Percentiles rank a stretch among this genome's conserved stretches.
Conservation (phyloP, 2,329 filamentous ascomycete species). For the Penicillium freii region DNA sequence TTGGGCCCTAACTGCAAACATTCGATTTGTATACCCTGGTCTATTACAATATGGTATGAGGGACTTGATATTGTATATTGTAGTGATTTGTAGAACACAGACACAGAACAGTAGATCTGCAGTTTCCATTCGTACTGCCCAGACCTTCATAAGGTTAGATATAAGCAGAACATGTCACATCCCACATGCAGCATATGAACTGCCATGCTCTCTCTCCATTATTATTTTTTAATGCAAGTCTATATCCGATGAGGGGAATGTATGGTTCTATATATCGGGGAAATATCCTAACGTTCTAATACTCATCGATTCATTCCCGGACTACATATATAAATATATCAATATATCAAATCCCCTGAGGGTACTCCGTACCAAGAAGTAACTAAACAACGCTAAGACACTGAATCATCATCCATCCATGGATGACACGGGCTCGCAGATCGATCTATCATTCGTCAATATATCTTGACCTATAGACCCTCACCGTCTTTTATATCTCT, state of each 20-base stretch:
- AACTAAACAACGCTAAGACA: not conserved
- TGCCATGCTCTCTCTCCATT: not conserved
- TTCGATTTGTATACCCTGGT: not conserved
- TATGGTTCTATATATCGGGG: not conserved
- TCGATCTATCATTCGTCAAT: constrained; percentile 27
- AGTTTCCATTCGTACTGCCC: not conserved
- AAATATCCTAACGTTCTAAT: not conserved
- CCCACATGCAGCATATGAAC: not conserved
- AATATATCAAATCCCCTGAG: not conserved
- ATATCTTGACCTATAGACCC: not conserved
- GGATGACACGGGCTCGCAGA: constrained; percentile 20
- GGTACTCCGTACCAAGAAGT: no score
- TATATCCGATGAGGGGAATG: not conserved
- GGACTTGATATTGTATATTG: not conserved
- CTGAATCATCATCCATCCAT: not conserved
- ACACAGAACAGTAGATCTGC: not conserved
- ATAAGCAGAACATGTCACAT: constrained; percentile 1
- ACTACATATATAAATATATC: not conserved
- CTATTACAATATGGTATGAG: constrained; percentile 11
- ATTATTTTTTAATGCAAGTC: not conserved
- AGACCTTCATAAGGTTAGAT: not conserved
- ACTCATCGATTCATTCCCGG: not conserved
- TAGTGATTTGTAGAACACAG: not conserved
- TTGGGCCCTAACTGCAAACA: not conserved
- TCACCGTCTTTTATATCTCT: constrained; percentile 22